Evolutionary conservation across 78 protist genomes (phyloP).

Genomic region (Diacronema lutheri): DNA sequence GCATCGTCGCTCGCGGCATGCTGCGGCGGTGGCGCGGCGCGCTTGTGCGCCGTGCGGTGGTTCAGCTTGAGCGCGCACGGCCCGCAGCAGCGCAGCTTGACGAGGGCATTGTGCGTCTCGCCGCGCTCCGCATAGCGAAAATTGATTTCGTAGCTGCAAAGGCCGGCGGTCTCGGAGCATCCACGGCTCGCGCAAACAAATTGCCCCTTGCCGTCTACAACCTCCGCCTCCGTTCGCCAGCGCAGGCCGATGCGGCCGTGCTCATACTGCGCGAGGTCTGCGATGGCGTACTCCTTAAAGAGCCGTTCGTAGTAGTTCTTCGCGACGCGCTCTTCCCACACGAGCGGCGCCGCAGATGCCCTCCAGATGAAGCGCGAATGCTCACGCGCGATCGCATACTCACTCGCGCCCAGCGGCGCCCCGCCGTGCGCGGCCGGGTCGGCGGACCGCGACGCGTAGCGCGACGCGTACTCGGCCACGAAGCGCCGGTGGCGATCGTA

Average conservation of each 20-base stretch:
- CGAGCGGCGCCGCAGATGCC: not conserved
- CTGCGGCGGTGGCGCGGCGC: too few relatives aligned
- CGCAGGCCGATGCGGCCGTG: slow-evolving; percentile 54
- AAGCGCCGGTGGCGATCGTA: too few relatives aligned
- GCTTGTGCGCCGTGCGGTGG: not conserved
- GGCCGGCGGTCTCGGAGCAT: not conserved
- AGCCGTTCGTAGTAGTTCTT: slow-evolving; percentile 69
- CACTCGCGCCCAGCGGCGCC: too few relatives aligned
- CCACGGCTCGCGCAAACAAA: slow-evolving; percentile 54
- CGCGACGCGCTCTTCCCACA: slow-evolving; percentile 70
- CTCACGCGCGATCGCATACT: too few relatives aligned
- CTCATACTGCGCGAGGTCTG: slow-evolving; percentile 54
- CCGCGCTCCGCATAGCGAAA: not conserved
- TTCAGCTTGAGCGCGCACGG: not conserved
- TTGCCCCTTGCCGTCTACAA: slow-evolving; percentile 73
- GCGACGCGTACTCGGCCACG: too few relatives aligned
- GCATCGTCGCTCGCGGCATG: too few relatives aligned
- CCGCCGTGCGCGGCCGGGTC: too few relatives aligned
- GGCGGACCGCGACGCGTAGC: too few relatives aligned
- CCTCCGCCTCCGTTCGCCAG: slow-evolving; percentile 77
- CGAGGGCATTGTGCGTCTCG: not conserved
- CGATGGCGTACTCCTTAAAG: slow-evolving; percentile 73
- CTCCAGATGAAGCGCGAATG: too few relatives aligned
- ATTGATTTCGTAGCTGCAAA: not conserved
- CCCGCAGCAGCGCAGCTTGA: not conserved